Conservation (phyloP, 192 early-diverging fungal species). For the Coemansia sp. region DNA sequence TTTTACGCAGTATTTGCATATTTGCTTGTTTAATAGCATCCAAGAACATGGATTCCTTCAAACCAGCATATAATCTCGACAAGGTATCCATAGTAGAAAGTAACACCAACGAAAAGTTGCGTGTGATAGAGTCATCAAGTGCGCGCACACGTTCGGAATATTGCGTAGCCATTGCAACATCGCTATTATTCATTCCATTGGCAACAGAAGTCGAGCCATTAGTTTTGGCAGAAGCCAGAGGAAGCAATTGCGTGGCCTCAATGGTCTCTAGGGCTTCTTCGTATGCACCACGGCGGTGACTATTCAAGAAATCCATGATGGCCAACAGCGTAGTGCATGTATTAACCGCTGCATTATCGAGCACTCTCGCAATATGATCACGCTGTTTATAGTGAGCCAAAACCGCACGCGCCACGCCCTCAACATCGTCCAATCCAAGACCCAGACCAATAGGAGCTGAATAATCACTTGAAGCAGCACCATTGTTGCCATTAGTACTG, state of each 20-base stretch:
- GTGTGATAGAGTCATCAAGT: constrained; percentile 67
- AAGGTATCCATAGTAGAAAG: constrained; percentile 70
- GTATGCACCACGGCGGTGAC: constrained; percentile 56
- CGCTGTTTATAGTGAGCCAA: constrained; percentile 50
- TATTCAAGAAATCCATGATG: constrained; percentile 61
- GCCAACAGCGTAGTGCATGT: constrained; percentile 60
- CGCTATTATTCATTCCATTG: constrained; percentile 12
- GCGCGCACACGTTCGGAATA: constrained; percentile 64
- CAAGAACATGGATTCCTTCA: constrained; percentile 58
- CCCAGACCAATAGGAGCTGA: background rate
- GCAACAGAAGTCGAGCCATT: too few relatives aligned
- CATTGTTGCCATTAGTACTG: constrained; percentile 11
- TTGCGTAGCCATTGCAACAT: constrained; percentile 59
- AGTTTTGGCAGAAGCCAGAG: constrained; percentile 35
- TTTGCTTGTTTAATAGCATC: constrained; percentile 49
- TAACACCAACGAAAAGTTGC: constrained; percentile 75
- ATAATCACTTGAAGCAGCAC: background rate
- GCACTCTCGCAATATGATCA: constrained; percentile 48
- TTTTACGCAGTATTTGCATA: constrained; percentile 57
- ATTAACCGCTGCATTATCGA: constrained; percentile 42
- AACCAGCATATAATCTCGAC: constrained; percentile 57
- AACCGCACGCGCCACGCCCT: constrained; percentile 52
- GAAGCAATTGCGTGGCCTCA: constrained; percentile 62
- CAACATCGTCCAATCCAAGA: constrained; percentile 37
- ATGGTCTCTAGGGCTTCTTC: constrained; percentile 65